phyloP scores from a whole-genome alignment of 768 basidiomycete species.

The Tephrocybe sp. region DNA sequence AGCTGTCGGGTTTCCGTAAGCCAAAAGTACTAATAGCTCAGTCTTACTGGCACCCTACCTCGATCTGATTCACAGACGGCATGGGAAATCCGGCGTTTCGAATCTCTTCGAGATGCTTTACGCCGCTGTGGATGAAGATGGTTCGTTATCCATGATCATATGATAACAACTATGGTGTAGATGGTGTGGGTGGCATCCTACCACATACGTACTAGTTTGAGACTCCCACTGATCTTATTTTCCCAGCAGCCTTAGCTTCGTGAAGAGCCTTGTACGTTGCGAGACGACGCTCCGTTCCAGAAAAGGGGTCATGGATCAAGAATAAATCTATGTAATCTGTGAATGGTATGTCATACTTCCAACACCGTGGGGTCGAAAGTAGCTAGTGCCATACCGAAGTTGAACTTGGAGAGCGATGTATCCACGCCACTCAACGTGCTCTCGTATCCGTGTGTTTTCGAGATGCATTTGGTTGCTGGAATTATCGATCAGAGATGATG shows the following conservation, averaged over 20 bases:
- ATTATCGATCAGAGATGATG: background rate
- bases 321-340: slow-evolving; percentile 59
- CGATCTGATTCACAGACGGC: slow-evolving; percentile 81
- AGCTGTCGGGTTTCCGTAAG: slow-evolving; percentile 42
- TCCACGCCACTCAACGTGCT: slow-evolving; percentile 57
- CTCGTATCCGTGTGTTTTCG: slow-evolving; percentile 61
- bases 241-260: slow-evolving; percentile 60
- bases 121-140: slow-evolving; percentile 42
- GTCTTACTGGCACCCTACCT: slow-evolving; percentile 40
- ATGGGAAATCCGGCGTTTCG: slow-evolving; percentile 54
- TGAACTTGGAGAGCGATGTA: slow-evolving; percentile 54
- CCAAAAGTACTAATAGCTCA: background rate
- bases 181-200: background rate
- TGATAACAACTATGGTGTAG: background rate
- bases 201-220: slow-evolving; percentile 68
- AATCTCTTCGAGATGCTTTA: slow-evolving; percentile 77
- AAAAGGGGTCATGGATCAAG: slow-evolving; percentile 72
- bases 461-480: slow-evolving; percentile 63
- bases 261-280: slow-evolving; percentile 69
- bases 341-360: background rate
- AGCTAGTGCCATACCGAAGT: slow-evolving; percentile 46
- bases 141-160: background rate
- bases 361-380: background rate
- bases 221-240: slow-evolving; percentile 72
- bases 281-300: slow-evolving; percentile 63